Evolutionary conservation across 129 eudicot species (phyloP).

Genomic region (Smallanthus sonchifolius): DNA sequence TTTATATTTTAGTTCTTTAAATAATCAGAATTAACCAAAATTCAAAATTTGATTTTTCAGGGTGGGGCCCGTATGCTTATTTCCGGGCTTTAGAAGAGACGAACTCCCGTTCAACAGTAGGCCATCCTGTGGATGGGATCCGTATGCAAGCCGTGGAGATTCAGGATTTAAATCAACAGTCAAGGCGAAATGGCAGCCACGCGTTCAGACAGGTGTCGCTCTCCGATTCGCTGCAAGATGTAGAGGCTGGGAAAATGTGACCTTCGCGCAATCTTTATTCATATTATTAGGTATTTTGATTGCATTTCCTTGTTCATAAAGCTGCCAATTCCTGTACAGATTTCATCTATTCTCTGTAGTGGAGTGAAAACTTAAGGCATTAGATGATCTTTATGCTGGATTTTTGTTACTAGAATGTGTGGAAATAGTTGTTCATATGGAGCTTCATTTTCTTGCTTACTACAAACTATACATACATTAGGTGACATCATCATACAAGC

Average conservation of each 20-base stretch:
- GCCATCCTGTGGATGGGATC: slow-evolving; percentile 16
- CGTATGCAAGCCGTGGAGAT: slow-evolving; percentile 19
- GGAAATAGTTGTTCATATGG: not conserved
- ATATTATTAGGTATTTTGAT: not conserved
- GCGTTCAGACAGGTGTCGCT: slow-evolving; percentile 21
- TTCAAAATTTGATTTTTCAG: slow-evolving; percentile 17
- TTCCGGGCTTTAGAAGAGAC: slow-evolving; percentile 67
- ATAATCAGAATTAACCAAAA: no score
- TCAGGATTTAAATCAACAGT: slow-evolving; percentile 24
- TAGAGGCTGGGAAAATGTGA: slow-evolving; percentile 49
- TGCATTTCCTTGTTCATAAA: slow-evolving; percentile 1
- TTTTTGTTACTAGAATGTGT: not conserved
- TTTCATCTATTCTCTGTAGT: slow-evolving; percentile 15
- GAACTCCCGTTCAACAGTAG: slow-evolving; percentile 29
- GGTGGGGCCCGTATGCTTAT: slow-evolving; percentile 85
- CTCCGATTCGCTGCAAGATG: slow-evolving; percentile 20
- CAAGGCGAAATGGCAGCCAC: slow-evolving; percentile 22
- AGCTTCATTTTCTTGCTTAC: not conserved
- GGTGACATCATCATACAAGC: no score
- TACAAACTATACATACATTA: not conserved
- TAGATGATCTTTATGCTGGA: not conserved
- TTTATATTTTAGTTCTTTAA: no score
- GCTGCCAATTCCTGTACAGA: slow-evolving; percentile 25
- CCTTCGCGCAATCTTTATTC: not conserved
- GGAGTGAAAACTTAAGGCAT: slow-evolving; percentile 24